A percentile compares a stretch with the other conserved stretches of the same genome.
phyloP scores from a whole-genome alignment of 2,329 filamentous ascomycete species.

The Alternaria gansuensis region DNA sequence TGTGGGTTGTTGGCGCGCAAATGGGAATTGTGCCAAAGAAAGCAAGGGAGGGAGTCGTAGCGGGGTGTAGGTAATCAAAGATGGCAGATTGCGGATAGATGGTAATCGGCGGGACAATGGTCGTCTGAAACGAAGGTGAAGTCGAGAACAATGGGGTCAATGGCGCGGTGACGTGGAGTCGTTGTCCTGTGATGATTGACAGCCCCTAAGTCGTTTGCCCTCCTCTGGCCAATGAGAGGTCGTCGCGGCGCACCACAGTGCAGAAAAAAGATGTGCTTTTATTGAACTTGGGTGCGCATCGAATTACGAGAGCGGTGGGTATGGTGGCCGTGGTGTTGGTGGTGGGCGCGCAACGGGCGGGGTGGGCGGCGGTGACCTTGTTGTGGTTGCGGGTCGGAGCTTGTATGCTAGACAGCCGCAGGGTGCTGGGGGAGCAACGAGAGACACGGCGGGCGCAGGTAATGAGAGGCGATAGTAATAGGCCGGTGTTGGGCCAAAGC shows the following conservation, averaged over 20 bases:
- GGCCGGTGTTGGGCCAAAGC: slow-evolving; percentile 17
- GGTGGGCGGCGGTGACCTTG: slow-evolving; percentile 27
- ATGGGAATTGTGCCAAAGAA: slow-evolving; percentile 9
- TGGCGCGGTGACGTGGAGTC: slow-evolving; percentile 30
- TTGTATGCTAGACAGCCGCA: slow-evolving; percentile 22
- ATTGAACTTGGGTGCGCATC: slow-evolving; percentile 24
- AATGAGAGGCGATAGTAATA: slow-evolving; percentile 21
- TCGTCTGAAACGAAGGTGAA: slow-evolving; percentile 18
- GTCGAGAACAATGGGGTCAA: slow-evolving; percentile 21
- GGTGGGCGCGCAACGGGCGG: slow-evolving; percentile 28
- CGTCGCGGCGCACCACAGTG: slow-evolving; percentile 21
- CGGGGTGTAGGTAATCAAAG: slow-evolving; percentile 7
- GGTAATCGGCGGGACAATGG: slow-evolving; percentile 7
- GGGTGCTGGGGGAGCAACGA: slow-evolving; percentile 27
- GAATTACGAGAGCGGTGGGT: slow-evolving; percentile 1
- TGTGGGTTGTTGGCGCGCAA: slow-evolving; percentile 8
- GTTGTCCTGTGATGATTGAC: slow-evolving; percentile 22
- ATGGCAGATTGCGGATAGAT: slow-evolving; percentile 2
- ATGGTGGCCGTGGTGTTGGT: slow-evolving; percentile 12
- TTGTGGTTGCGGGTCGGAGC: slow-evolving; percentile 29
- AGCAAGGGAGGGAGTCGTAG: slow-evolving; percentile 6
- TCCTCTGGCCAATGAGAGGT: slow-evolving; percentile 21
- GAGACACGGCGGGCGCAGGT: slow-evolving; percentile 23
- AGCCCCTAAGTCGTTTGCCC: slow-evolving; percentile 26
- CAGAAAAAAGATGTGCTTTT: slow-evolving; percentile 18